Evolutionary conservation across 2,329 filamentous ascomycete species (phyloP).

Genomic region (Phaeosphaeriaceae sp.): DNA sequence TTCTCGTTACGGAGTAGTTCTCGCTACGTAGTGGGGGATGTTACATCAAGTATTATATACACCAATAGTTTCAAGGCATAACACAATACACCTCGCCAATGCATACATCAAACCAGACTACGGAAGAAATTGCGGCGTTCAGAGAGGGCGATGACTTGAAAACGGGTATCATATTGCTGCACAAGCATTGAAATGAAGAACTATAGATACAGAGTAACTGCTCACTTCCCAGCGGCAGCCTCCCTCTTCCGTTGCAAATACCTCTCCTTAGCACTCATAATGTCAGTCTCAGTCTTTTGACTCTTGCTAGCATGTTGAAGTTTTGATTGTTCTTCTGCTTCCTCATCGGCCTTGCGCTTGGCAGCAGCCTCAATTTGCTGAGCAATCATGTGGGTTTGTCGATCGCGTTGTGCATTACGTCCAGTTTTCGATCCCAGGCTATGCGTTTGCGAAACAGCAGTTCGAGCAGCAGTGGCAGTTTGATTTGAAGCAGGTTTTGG

Average conservation of each 20-base stretch:
- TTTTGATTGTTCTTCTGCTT: constrained; percentile 69
- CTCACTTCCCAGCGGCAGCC: constrained; percentile 53
- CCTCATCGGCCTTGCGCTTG: constrained; percentile 73
- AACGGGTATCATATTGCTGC: constrained; percentile 7
- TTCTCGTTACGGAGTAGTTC: too few relatives aligned
- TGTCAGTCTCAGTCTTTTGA: constrained; percentile 76
- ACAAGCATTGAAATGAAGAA: background rate
- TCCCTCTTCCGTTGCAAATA: constrained; percentile 79
- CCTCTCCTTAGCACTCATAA: constrained; percentile 78
- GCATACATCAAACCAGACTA: too few relatives aligned
- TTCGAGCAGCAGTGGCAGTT: constrained; percentile 17
- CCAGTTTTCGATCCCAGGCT: constrained; percentile 38
- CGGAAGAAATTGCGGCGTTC: too few relatives aligned
- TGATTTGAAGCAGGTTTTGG: constrained; percentile 57
- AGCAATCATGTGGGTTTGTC: constrained; percentile 80
- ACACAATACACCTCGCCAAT: too few relatives aligned
- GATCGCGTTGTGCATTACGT: constrained; percentile 72
- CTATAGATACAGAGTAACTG: too few relatives aligned
- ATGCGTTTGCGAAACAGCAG: constrained; percentile 8
- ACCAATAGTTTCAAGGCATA: too few relatives aligned
- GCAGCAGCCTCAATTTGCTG: constrained; percentile 75
- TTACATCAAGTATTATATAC: too few relatives aligned
- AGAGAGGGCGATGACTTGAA: background rate
- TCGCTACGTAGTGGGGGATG: too few relatives aligned
- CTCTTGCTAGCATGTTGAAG: constrained; percentile 74